phyloP scores from a whole-genome alignment of 1,284 basidiomycete genomes.

The Serendipita sp. region DNA sequence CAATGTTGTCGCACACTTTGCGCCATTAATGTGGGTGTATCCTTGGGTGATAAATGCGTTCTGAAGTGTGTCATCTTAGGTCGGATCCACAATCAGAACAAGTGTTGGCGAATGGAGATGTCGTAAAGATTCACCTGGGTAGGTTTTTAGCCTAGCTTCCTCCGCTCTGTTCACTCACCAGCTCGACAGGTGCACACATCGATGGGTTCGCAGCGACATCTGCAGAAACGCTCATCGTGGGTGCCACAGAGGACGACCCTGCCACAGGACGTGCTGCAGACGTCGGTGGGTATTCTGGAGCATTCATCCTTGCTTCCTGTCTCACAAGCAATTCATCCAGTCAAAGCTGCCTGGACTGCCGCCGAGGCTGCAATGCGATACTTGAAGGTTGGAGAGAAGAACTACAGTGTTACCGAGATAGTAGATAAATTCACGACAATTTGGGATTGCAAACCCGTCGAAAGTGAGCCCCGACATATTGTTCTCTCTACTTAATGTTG shows the following conservation, averaged over 20 bases:
- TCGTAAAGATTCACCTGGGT: constrained; percentile 87
- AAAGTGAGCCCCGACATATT: constrained; percentile 41
- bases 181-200: constrained; percentile 61
- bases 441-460: constrained; percentile 78
- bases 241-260: constrained; percentile 54
- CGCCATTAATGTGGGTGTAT: constrained; percentile 51
- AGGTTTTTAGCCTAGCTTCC: neutral
- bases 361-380: constrained; percentile 82
- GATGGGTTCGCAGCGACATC: constrained; percentile 83
- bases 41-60: constrained; percentile 7
- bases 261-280: constrained; percentile 81
- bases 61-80: constrained; percentile 23
- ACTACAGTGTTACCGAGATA: constrained; percentile 86
- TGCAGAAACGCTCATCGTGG: constrained; percentile 85
- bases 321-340: constrained; percentile 11
- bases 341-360: constrained; percentile 88
- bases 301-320: neutral
- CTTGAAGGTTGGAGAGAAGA: constrained; percentile 82
- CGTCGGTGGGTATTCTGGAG: constrained; percentile 24
- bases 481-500: constrained; percentile 8
- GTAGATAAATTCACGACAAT: constrained; percentile 60
- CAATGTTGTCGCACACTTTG: constrained; percentile 73
- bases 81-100: constrained; percentile 56
- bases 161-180: neutral
- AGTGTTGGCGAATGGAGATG: constrained; percentile 71